These are phyloP conservation scores for Knoxdaviesia capensis DNA, from an alignment of 2,329 filamentous ascomycete species.

Conservation along the genomic window DNA sequence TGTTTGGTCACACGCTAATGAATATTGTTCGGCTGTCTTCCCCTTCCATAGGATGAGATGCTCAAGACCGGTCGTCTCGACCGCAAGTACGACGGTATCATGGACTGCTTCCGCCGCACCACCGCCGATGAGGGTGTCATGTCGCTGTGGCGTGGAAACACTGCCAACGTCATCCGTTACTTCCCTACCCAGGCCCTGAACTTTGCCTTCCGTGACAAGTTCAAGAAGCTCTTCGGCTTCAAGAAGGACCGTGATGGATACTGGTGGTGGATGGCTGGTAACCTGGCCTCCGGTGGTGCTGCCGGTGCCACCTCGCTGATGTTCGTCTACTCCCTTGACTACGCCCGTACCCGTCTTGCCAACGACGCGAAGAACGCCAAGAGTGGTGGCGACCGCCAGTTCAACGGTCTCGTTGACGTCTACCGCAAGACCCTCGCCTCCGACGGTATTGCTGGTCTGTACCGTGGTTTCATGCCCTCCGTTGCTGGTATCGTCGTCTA, in stretches of 20 bases:
- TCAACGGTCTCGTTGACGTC: conserved; percentile 98
- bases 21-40: too few relatives aligned
- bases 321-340: conserved; percentile 99
- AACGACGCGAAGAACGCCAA: conserved; percentile 99
- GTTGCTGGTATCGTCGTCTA: conserved; percentile 99
- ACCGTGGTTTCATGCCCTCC: conserved; percentile 99
- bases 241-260: conserved; percentile 99
- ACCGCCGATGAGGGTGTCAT: conserved; percentile 78
- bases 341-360: conserved; percentile 99
- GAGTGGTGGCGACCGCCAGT: conserved; percentile 93
- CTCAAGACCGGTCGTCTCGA: conserved; percentile 95
- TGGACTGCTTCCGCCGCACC: conserved; percentile 90
- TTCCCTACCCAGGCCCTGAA: conserved; percentile 99
- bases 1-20: too few relatives aligned
- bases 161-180: conserved; percentile 99
- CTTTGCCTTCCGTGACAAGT: conserved; percentile 99
- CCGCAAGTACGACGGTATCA: conserved; percentile 87
- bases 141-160: conserved; percentile 98
- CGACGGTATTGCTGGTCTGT: conserved; percentile 98
- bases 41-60: conserved; percentile 78
- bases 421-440: conserved; percentile 99
- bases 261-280: conserved; percentile 96
- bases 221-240: conserved; percentile 99
- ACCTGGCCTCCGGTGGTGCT: conserved; percentile 99
- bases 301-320: conserved; percentile 99